Evolutionary conservation across 352 stramenopile genomes (phyloP), one percentile per base, ranked within the genome.

Genomic region (Nothophytophthora sp.): DNA sequence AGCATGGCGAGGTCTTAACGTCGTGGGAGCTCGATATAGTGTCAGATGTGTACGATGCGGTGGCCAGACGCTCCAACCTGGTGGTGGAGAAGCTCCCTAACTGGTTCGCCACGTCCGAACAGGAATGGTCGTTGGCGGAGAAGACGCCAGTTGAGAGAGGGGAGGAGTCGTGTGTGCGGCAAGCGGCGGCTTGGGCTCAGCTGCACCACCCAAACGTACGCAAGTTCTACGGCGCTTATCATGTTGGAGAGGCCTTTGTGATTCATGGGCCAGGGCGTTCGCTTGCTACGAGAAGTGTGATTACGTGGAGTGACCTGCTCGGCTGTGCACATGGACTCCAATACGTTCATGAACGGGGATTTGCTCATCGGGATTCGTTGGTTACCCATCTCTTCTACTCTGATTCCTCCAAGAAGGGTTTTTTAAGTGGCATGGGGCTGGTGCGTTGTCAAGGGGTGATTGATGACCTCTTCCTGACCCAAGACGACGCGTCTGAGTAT

Each of bases 181-280:
- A 63, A 18, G 46, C 47, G 2, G 12, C 40, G 1, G 15, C 58
- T 22, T 63, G 55, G 55, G 40, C 39, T 2, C 49, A 57, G 15
- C 47, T 69, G 22, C 37, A 69, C 18, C 60, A 69, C 20, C 54
- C 60, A 40, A 69, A 69, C 16, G 40, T 69, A 6, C 37, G 52
- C 16, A 62, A 62, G 33, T 54, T 58, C 22, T 69, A 57, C 19
- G 60, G 60, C 6, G 60, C 60, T 10, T 69, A 49, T 16, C 60
- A 69, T 32, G 60, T 70, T 3, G 60, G 60, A 46, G 34, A 50
- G 0, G 28, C 32, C 4, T 47, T 51, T 29, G 35, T 63, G 3
- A 16, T 33, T 3, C 38, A 44, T 33, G 38, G 32, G 5, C 38
- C 20, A 20, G 38, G 23, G 3, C 23, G 30, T 44, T 19, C 19